Evolutionary conservation across 306 rosid genomes (phyloP).

Genomic region (Prunus dulcis): DNA sequence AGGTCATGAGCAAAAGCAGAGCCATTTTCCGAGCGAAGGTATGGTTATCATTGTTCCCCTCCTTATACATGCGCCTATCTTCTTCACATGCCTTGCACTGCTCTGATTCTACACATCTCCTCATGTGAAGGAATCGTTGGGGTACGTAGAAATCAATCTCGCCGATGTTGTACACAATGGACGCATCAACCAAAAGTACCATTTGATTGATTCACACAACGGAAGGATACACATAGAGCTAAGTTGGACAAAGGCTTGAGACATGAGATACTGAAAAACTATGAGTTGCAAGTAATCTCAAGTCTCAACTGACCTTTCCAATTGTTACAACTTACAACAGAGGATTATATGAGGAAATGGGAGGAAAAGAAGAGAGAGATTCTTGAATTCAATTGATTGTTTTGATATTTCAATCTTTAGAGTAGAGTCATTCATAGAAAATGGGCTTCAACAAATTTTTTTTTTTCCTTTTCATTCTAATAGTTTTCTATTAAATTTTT

Average conservation of each 20-base stretch:
- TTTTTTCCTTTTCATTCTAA: not conserved
- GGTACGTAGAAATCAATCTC: conserved; percentile 75
- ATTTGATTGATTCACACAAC: conserved; percentile 70
- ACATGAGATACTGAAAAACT: not conserved
- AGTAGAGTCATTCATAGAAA: not conserved
- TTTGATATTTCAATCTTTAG: not conserved
- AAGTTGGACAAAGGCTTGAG: conserved; percentile 61
- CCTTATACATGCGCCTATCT: not conserved
- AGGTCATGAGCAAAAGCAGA: conserved; percentile 66
- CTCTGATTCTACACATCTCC: not conserved
- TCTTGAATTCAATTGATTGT: not conserved
- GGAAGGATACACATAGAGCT: conserved; percentile 73
- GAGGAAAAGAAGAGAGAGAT: conserved; percentile 3
- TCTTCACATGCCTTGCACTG: not conserved
- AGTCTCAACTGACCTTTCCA: not conserved
- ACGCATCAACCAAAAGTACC: conserved; percentile 67
- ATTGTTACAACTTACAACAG: not conserved
- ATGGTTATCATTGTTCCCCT: not conserved
- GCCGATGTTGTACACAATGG: conserved; percentile 73
- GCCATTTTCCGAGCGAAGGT: conserved; percentile 64
- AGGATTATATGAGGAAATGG: not conserved
- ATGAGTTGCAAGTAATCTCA: conserved; percentile 4
- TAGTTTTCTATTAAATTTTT: not conserved
- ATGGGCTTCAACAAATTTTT: not conserved
- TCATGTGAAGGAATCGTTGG: conserved; percentile 62